These are phyloP conservation scores for Colletotrichum higginsianum DNA, from an alignment of 2,329 filamentous ascomycete species.

Conservation along the genomic window DNA sequence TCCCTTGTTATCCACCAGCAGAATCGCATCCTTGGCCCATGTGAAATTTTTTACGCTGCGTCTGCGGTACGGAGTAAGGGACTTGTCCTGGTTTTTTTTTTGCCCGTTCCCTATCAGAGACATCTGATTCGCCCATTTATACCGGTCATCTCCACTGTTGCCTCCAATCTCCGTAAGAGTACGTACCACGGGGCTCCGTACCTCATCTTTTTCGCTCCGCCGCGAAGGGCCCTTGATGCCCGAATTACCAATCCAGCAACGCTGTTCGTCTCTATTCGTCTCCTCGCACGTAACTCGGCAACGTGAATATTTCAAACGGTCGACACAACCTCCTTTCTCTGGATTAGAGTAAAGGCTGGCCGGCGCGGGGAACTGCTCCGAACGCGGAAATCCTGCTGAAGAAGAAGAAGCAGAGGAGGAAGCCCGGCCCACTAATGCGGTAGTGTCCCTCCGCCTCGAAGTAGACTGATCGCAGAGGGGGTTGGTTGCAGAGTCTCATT, in stretches of 20 bases:
- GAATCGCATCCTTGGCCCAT: constrained; percentile 44
- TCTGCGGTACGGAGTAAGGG: constrained; percentile 1
- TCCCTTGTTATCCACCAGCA: constrained; percentile 37
- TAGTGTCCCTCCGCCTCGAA: constrained; percentile 17
- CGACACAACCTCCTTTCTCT: background rate
- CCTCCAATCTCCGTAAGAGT: constrained; percentile 21
- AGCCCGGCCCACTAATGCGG: constrained; percentile 3
- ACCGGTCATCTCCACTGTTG: constrained; percentile 11
- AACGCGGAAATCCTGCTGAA: background rate
- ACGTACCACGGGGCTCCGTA: constrained; percentile 37
- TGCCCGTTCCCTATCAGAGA: constrained; percentile 32
- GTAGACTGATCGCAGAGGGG: background rate
- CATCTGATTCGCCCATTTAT: background rate
- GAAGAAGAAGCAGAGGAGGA: background rate
- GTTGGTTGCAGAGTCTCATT: background rate
- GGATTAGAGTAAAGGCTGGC: background rate
- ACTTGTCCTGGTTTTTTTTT: constrained; percentile 11
- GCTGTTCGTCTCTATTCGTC: background rate
- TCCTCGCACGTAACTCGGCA: background rate
- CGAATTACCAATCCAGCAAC: constrained; percentile 35
- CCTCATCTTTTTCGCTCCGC: constrained; percentile 39
- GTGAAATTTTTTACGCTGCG: constrained; percentile 42
- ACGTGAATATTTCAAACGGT: no score
- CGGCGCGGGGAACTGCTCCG: background rate
- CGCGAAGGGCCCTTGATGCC: constrained; percentile 31